Conservation (phyloP, 2,329 filamentous ascomycete species). For the Westerdykella aurantiaca region DNA sequence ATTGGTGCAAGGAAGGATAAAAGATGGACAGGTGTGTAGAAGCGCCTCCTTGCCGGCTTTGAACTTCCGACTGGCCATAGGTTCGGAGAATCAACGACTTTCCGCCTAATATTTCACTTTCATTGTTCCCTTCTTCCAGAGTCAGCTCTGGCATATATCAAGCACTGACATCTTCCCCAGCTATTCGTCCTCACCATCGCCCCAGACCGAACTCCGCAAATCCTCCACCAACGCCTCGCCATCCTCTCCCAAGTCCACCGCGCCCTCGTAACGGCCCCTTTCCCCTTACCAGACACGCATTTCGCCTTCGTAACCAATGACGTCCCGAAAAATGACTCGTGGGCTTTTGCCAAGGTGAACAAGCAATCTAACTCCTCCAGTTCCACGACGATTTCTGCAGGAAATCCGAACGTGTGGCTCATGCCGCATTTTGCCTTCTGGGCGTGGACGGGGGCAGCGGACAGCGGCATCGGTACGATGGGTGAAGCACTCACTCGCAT, state of each 20-base stretch:
- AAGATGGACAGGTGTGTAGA: conserved; percentile 8
- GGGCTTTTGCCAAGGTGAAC: conserved; percentile 13
- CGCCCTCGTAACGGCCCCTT: conserved; percentile 10
- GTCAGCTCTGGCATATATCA: background rate
- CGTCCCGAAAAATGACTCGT: conserved; percentile 14
- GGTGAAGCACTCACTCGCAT: conserved; percentile 9
- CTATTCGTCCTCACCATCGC: conserved; percentile 13
- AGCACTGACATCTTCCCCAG: conserved; percentile 1
- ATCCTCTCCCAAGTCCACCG: conserved; percentile 14
- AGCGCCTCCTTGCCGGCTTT: no score
- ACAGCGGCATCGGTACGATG: conserved; percentile 6
- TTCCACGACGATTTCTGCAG: no score
- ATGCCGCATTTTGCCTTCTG: conserved; percentile 20
- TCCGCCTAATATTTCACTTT: background rate
- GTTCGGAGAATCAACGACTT: background rate
- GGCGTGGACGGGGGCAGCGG: conserved; percentile 6
- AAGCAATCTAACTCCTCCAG: conserved; percentile 2
- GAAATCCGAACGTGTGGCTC: conserved; percentile 9
- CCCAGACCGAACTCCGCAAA: conserved; percentile 6
- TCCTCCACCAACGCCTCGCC: conserved; percentile 15
- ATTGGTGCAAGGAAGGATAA: conserved; percentile 14
- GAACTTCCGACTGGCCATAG: no score
- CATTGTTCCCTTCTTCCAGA: background rate
- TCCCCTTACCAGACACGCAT: conserved; percentile 9
- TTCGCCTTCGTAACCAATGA: conserved; percentile 18